Evolutionary conservation across 108 stramenopile genomes (phyloP).

Genomic region (Nitzschia sp.): DNA sequence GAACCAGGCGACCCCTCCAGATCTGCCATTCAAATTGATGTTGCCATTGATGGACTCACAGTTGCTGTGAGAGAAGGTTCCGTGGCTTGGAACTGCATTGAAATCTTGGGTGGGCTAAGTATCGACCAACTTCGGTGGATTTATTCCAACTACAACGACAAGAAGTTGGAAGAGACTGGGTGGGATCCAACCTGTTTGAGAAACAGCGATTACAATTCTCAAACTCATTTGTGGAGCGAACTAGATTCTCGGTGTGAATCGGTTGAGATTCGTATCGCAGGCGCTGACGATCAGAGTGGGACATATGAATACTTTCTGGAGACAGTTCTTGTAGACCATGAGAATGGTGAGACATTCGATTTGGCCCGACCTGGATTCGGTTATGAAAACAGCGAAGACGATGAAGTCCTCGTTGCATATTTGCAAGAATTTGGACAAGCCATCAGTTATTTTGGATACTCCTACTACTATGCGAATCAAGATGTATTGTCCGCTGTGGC

Average conservation of each 20-base stretch:
- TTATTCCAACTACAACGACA: constrained; percentile 28
- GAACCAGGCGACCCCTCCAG: constrained; percentile 1
- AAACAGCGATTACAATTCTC: constrained; percentile 16
- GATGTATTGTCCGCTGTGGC: constrained; percentile 22
- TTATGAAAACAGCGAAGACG: constrained; percentile 5
- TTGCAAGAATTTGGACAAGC: constrained; percentile 11
- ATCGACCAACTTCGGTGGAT: constrained; percentile 44
- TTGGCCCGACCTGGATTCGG: background rate
- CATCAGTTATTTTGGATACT: constrained; percentile 29
- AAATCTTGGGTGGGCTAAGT: constrained; percentile 25
- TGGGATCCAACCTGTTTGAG: constrained; percentile 26
- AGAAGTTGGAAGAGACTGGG: constrained; percentile 24
- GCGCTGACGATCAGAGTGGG: constrained; percentile 3
- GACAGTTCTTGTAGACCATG: constrained; percentile 5
- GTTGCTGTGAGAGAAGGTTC: constrained; percentile 10
- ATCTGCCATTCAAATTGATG: constrained; percentile 25
- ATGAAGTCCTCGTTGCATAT: constrained; percentile 15
- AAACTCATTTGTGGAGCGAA: constrained; percentile 35
- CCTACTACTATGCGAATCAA: constrained; percentile 17
- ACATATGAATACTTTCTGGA: constrained; percentile 23
- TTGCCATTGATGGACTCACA: constrained; percentile 26
- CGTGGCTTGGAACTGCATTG: constrained; percentile 16
- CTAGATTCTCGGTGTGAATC: constrained; percentile 18
- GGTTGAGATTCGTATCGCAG: constrained; percentile 28
- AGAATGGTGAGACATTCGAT: constrained; percentile 25